Evolutionary conservation across 306 rosid species (phyloP).

Genomic region (Begonia fuchsioides): DNA sequence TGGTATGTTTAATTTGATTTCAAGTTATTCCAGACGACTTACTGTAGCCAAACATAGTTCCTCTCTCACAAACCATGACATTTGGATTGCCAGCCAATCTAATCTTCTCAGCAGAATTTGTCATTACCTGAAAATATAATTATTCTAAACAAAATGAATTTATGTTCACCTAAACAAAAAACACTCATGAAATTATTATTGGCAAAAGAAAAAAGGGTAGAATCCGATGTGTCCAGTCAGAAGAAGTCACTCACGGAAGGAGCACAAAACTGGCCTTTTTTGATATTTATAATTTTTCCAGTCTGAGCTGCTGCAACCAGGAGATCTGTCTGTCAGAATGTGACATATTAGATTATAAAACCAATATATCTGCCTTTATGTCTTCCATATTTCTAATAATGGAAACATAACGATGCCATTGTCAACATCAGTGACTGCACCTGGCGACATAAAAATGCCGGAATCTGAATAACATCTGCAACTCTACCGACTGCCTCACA

Average conservation of each 20-base stretch:
- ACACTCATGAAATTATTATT: too few species aligned
- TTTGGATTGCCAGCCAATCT: conserved; percentile 90
- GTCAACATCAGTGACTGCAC: conserved; percentile 10
- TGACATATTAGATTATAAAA: too few species aligned
- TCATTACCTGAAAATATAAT: conserved; percentile 52
- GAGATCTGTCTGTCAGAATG: conserved; percentile 77
- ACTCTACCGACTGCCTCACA: conserved; percentile 89
- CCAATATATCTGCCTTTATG: too few species aligned
- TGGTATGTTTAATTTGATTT: not conserved
- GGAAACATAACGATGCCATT: too few species aligned
- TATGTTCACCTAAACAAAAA: conserved; percentile 7
- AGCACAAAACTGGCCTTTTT: conserved; percentile 99
- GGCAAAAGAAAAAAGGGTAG: conserved; percentile 2
- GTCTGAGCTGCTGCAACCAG: conserved; percentile 94
- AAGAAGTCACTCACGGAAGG: conserved; percentile 60
- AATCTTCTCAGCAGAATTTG: conserved; percentile 82
- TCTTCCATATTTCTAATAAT: too few species aligned
- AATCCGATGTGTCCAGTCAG: conserved; percentile 8
- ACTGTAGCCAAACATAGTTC: conserved; percentile 99
- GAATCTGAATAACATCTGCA: conserved; percentile 93
- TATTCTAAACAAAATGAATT: conserved; percentile 9
- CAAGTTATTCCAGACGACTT: conserved; percentile 25
- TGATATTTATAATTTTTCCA: conserved; percentile 73
- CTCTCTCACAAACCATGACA: conserved; percentile 97
- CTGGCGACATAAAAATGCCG: conserved; percentile 94